Conservation (phyloP, 805 yeast genomes). For the Candida anglica region DNA sequence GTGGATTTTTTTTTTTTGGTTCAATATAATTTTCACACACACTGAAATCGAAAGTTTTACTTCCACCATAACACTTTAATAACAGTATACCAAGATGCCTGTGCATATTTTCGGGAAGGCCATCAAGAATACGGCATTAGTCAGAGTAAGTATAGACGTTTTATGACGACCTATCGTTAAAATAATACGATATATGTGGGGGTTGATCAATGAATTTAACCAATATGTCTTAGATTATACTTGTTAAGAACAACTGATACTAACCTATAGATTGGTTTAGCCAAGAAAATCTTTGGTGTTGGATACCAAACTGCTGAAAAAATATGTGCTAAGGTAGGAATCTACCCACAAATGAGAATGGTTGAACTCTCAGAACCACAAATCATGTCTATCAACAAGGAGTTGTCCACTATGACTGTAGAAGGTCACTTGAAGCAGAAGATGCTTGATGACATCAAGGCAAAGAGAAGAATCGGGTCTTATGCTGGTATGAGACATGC, state of each 20-base stretch:
- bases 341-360: constrained; percentile 92
- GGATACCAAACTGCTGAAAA: constrained; percentile 70
- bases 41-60: too few species aligned
- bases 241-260: too few species aligned
- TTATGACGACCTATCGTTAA: background rate
- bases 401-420: constrained; percentile 74
- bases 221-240: too few species aligned
- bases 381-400: constrained; percentile 80
- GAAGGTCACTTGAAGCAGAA: constrained; percentile 77
- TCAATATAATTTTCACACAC: too few species aligned
- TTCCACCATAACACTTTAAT: too few species aligned
- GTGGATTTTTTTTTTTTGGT: too few species aligned
- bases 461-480: constrained; percentile 78
- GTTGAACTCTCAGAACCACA: constrained; percentile 89
- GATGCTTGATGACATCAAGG: constrained; percentile 69
- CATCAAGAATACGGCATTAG: constrained; percentile 39
- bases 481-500: constrained; percentile 90
- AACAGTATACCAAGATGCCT: constrained; percentile 35
- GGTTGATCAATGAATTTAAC: too few species aligned
- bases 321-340: constrained; percentile 82
- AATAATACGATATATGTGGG: background rate
- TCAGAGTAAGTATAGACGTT: constrained; percentile 20
- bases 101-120: constrained; percentile 43
- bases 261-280: constrained; percentile 62
- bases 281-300: constrained; percentile 80